Evolutionary conservation across 2,329 filamentous ascomycete species (phyloP), one percentile per base, ranked within the genome.

Genomic region (Fusarium veterinarium): DNA sequence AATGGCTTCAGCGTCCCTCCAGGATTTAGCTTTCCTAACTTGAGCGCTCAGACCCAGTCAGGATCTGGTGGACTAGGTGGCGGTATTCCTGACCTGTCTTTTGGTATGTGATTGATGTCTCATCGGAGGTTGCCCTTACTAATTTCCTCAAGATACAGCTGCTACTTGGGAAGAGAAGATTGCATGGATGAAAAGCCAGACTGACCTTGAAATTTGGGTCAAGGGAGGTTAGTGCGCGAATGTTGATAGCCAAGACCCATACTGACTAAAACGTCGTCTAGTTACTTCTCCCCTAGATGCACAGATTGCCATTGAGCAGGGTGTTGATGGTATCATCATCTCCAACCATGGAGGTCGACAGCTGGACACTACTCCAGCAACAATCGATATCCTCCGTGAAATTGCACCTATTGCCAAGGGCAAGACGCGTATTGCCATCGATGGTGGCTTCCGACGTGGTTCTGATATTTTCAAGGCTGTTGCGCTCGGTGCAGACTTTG

Each of bases 261-360:
- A 9, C 20, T 55, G 11, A 42, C 11, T 8, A 13, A 17, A 3
- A 12, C 10, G 1, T 30, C 10, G 3, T 19, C 8, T 16, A 55
- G 51, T 55, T 12, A 55, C 51, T 19, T 55, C 51, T 9, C 51
- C 51, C 2, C 20, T 41, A 13, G 51, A 55, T 8, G 51, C 37
- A 4, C 51, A 55, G 25, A 55, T 55, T 55, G 58, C 46, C 20
- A 35, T 60, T 17, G 49, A 60, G 17, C 46, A 41, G 20, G 40
- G 49, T 5, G 38, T 60, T 10, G 38, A 52, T n/a, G 58, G 58
- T 3, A 53, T 60, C 48, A 53, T 60, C 19, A 40, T 60, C 23
- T 60, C 58, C 19, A 60, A 60, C 23, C 58, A 60, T 4, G 58
- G 58, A 17, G 58, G 58, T 4, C 40, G 58, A 25, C 58, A 60